A percentile compares a stretch with the other conserved stretches of the same genome.
These are phyloP conservation scores for Wickerhamomyces strasburgensis DNA, from an alignment of 805 yeast species.

Conservation along the genomic window DNA sequence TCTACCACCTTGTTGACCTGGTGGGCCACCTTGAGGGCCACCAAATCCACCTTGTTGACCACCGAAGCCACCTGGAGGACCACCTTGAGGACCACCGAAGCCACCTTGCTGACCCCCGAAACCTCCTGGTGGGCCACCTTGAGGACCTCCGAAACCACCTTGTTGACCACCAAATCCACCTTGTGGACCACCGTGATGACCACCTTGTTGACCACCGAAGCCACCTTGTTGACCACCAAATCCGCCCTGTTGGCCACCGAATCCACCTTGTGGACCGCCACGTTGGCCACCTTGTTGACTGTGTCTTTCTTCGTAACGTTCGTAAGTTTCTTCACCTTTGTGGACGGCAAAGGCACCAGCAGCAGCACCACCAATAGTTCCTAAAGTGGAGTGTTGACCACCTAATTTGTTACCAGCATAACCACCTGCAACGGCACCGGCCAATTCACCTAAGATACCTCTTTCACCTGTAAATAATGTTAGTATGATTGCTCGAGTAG, in stretches of 20 bases:
- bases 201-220: conserved; percentile 14
- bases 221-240: conserved; percentile 18
- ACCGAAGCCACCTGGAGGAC: conserved; percentile 19
- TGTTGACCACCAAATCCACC: conserved; percentile 20
- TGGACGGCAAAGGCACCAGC: conserved; percentile 52
- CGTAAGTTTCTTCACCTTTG: conserved; percentile 39
- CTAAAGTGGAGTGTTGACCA: conserved; percentile 32
- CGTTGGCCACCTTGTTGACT: conserved; percentile 18
- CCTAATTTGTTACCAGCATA: conserved; percentile 43
- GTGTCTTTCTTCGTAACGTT: conserved; percentile 21
- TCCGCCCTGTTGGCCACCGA: conserved; percentile 12
- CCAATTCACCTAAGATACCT: conserved; percentile 40
- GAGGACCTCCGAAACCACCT: conserved; percentile 23
- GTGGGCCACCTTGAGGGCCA: conserved; percentile 21
- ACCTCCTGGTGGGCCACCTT: conserved; percentile 20
- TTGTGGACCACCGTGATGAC: conserved; percentile 10
- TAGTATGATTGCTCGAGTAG: too few relatives aligned
- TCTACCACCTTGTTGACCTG: conserved; percentile 20
- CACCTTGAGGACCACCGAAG: conserved; percentile 18
- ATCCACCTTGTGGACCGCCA: conserved; percentile 13
- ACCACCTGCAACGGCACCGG: conserved; percentile 53
- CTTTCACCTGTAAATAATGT: too few relatives aligned
- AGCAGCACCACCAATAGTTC: conserved; percentile 48
- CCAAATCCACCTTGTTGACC: conserved; percentile 23
- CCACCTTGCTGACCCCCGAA: conserved; percentile 17